Conservation (phyloP, 2,329 filamentous ascomycete species). For the Huntiella abstrusa region DNA sequence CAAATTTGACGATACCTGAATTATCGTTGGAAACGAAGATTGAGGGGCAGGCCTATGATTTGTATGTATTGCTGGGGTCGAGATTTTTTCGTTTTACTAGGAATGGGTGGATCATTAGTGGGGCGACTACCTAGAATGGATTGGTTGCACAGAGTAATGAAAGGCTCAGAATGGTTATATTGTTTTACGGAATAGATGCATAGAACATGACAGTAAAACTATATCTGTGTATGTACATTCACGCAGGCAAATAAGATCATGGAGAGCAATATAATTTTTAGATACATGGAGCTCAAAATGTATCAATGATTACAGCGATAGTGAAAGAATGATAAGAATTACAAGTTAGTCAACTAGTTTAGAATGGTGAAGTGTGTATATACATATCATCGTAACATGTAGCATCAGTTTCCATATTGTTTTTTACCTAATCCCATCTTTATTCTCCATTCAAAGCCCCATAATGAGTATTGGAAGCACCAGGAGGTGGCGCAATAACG, state of each 20-base stretch:
- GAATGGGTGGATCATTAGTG: not conserved
- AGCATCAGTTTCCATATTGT: no score
- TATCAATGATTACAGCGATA: no score
- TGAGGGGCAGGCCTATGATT: constrained; percentile 4
- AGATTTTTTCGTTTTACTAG: not conserved
- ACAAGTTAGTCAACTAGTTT: no score
- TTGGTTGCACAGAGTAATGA: not conserved
- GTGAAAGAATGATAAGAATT: no score
- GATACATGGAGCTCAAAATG: no score
- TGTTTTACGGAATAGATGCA: no score
- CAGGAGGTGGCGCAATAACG: constrained; percentile 53
- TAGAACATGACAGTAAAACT: no score
- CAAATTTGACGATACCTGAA: constrained; percentile 12
- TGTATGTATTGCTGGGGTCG: not conserved
- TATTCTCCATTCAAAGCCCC: constrained; percentile 70
- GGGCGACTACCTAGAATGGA: not conserved
- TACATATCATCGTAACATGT: no score
- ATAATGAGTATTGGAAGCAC: constrained; percentile 58
- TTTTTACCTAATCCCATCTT: not conserved
- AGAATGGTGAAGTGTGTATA: no score
- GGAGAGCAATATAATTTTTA: no score
- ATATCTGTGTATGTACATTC: no score
- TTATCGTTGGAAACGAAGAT: constrained; percentile 6
- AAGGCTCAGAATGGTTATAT: not conserved
- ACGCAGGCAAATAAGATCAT: no score